Base-by-base conservation (phyloP, 306 rosid species). In the Malus sylvestris region DNA sequence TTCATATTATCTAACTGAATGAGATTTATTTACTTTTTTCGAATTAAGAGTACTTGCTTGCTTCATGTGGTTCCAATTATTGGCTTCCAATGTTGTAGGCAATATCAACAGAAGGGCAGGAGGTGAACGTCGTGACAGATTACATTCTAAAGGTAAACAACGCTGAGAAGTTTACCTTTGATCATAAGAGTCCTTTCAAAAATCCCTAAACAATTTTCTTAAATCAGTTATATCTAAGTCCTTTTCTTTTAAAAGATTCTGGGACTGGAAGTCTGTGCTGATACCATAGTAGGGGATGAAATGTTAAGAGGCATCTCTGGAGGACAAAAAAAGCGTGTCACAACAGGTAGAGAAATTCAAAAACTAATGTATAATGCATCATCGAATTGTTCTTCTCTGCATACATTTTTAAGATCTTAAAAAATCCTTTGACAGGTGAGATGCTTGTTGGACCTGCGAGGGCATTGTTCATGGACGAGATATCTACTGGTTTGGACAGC, bases 401-500 rank as follows among this genome's bases (percentile, higher is more conserved):
- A 25, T 3, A 71, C 16, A 23, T 33, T 59, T 58, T 2, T 6
- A 2, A 44, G 14, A 46, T 67, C 63, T 6, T 4, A 22, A 55
- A 40, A 3, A 14, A 30, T 32, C 10, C 22, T 22, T 67, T 25
- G 32, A 25, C 62, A 86, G 87, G 87, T 73, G 89, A 86, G 74
- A 86, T 84, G 79, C 73, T 86, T 42, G 85, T 83, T 81, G 88
- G 87, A 68, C 83, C 90, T 14, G 76, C 88, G 35, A 86, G 79
- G 0, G 86, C 76, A 25, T 74, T 86, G 62, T 81, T 86, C 78
- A 86, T 86, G 90, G 87, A 86, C 18, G 88, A 86, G 66, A 86
- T 86, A 67, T 86, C 88, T n/a, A 79, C 86, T n/a, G 90, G 90
- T 46, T 71, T 86, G 60, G 86, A 86, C 70, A 86, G 86, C 65